phyloP scores from a whole-genome alignment of 2,329 filamentous ascomycete genomes.

The Cladosporium velox region DNA sequence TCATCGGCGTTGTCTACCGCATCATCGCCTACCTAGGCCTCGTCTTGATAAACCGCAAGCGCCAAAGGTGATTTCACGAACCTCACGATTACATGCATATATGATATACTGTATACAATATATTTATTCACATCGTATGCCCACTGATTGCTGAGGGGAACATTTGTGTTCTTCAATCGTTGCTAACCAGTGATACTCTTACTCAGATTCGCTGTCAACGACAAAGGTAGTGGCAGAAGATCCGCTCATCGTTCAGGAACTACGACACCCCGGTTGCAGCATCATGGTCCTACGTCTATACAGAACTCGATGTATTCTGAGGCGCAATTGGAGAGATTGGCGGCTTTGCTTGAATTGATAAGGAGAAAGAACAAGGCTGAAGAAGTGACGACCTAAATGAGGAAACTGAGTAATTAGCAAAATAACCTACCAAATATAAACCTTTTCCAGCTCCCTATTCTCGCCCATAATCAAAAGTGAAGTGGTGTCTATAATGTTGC shows the following conservation, averaged over 20 bases:
- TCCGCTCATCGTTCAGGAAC: neutral
- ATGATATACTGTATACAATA: neutral
- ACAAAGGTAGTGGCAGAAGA: neutral
- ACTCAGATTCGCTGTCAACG: neutral
- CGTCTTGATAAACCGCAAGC: slow-evolving; percentile 30
- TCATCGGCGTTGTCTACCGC: slow-evolving; percentile 34
- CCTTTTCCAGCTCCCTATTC: neutral
- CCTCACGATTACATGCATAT: neutral
- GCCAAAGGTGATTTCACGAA: slow-evolving; percentile 25
- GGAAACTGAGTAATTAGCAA: neutral
- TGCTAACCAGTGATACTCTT: neutral
- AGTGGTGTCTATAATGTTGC: neutral
- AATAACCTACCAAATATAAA: neutral
- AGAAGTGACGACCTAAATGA: neutral
- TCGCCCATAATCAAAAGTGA: neutral
- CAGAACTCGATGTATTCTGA: neutral
- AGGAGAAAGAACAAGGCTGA: neutral
- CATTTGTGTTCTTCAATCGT: neutral
- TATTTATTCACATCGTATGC: neutral
- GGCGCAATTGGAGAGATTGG: neutral
- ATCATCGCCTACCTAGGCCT: slow-evolving; percentile 32
- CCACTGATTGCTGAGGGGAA: neutral
- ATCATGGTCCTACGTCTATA: neutral
- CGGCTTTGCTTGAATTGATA: neutral
- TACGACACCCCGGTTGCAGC: neutral